Conservation (phyloP, 148 eudicot species). For the Polygonum aviculare region DNA sequence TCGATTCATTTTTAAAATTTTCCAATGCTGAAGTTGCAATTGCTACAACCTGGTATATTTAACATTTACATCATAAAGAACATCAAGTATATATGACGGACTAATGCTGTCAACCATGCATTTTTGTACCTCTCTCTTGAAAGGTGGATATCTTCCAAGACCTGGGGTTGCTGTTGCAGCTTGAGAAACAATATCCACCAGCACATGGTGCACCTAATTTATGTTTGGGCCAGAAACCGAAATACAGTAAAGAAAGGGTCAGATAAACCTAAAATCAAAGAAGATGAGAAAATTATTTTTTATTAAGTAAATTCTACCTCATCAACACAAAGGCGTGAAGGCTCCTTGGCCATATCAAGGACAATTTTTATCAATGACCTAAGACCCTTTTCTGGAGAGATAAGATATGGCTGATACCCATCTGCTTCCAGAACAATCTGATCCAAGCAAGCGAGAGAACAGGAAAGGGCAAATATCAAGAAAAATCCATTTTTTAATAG, state of each 20-base stretch:
- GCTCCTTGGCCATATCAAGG: conserved; percentile 92
- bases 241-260: neutral
- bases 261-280: neutral
- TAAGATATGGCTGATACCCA: conserved; percentile 98
- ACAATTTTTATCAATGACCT: conserved; percentile 85
- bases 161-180: conserved; percentile 97
- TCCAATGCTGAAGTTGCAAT: conserved; percentile 89
- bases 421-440: conserved; percentile 99
- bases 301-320: conserved; percentile 46
- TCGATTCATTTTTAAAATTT: conserved; percentile 81
- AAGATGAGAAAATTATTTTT: neutral
- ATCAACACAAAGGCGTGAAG: conserved; percentile 96
- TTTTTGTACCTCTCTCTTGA: conserved; percentile 79
- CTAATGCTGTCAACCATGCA: neutral
- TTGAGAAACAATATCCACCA: conserved; percentile 86
- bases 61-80: neutral
- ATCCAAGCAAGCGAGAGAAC: conserved; percentile 1
- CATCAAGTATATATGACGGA: neutral
- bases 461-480: neutral
- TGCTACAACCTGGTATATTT: conserved; percentile 61
- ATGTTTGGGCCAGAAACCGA: neutral
- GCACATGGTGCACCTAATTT: conserved; percentile 84
- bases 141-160: conserved; percentile 97
- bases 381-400: conserved; percentile 96
- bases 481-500: neutral